A percentile compares a stretch with the other conserved stretches of the same genome.
These are phyloP conservation scores for Calonectria pseudoreteaudii DNA, from an alignment of 2,329 filamentous ascomycete genomes.

Conservation along the genomic window DNA sequence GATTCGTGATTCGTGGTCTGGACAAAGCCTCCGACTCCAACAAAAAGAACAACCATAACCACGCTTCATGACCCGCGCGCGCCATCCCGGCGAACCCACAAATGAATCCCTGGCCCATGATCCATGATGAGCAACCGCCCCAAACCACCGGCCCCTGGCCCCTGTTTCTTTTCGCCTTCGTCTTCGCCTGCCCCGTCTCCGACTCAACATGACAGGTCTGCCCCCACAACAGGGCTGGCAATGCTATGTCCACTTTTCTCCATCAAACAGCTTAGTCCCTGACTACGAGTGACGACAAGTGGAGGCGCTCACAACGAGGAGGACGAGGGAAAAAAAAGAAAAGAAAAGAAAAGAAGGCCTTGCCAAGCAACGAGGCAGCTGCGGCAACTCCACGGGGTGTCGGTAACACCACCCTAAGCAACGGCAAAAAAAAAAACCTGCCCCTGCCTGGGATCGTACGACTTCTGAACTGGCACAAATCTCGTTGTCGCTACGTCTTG, in stretches of 20 bases:
- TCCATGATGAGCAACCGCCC: constrained; percentile 17
- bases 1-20: neutral
- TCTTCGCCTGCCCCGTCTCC: constrained; percentile 11
- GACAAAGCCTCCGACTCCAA: neutral
- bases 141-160: constrained; percentile 3
- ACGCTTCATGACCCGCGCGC: neutral
- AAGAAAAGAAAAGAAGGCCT: constrained; percentile 4
- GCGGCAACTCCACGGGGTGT: constrained; percentile 26
- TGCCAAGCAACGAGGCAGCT: neutral
- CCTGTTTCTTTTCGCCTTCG: constrained; percentile 1
- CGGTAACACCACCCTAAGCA: constrained; percentile 21
- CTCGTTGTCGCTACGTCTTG: constrained; percentile 24
- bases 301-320: neutral
- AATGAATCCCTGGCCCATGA: constrained; percentile 20
- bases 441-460: constrained; percentile 39
- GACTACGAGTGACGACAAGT: constrained; percentile 14
- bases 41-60: constrained; percentile 2
- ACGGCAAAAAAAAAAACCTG: constrained; percentile 23
- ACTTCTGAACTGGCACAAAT: constrained; percentile 35
- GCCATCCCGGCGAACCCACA: constrained; percentile 22
- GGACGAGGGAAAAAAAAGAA: neutral
- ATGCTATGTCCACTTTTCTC: constrained; percentile 16
- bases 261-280: constrained; percentile 24
- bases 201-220: constrained; percentile 13
- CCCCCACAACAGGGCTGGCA: constrained; percentile 24